phyloP scores from a whole-genome alignment of 1,139 yeast species.

The Lodderomyces theae region DNA sequence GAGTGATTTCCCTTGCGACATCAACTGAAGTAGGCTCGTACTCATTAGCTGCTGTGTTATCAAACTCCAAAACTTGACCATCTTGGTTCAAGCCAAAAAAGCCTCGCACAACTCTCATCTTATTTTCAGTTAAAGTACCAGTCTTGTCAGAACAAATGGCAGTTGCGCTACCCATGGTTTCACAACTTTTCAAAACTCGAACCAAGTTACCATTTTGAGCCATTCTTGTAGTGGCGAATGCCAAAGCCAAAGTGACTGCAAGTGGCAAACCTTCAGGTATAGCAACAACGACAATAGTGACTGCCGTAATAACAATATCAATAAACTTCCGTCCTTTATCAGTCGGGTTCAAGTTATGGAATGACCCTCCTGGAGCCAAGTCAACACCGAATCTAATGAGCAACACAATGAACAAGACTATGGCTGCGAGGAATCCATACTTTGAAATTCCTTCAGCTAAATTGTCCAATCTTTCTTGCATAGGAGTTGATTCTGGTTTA shows the following conservation, averaged over 20 bases:
- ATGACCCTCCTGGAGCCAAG: slow-evolving; percentile 52
- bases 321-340: slow-evolving; percentile 82
- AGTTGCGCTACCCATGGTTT: slow-evolving; percentile 98
- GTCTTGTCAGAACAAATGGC: slow-evolving; percentile 97
- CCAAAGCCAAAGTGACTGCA: slow-evolving; percentile 93
- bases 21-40: slow-evolving; percentile 31
- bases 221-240: slow-evolving; percentile 98
- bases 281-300: slow-evolving; percentile 93
- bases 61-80: slow-evolving; percentile 32
- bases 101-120: slow-evolving; percentile 85
- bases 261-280: slow-evolving; percentile 97
- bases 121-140: slow-evolving; percentile 91
- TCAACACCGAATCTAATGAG: slow-evolving; percentile 74
- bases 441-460: slow-evolving; percentile 93
- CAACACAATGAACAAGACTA: slow-evolving; percentile 71
- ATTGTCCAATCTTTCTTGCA: slow-evolving; percentile 76
- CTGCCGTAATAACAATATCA: slow-evolving; percentile 84
- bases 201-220: slow-evolving; percentile 94
- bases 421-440: slow-evolving; percentile 85
- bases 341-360: slow-evolving; percentile 50
- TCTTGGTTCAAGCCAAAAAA: slow-evolving; percentile 43
- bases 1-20: slow-evolving; percentile 28
- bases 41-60: slow-evolving; percentile 31
- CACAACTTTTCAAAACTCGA: slow-evolving; percentile 91
- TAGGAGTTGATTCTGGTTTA: slow-evolving; percentile 82